Evolutionary conservation across 306 rosid species (phyloP).

Genomic region (Rosa persica): DNA sequence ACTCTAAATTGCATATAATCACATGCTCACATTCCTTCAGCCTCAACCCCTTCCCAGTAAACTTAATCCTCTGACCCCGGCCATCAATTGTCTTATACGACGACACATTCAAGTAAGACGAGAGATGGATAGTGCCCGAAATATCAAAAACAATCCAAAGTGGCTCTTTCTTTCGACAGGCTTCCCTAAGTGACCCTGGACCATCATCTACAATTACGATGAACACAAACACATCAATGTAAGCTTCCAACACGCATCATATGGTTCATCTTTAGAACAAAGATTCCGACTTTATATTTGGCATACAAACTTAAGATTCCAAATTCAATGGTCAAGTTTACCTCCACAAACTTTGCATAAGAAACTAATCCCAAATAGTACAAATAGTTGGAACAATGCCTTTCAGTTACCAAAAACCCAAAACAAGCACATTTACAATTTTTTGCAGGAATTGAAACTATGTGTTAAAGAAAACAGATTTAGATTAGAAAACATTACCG

Average conservation of each 20-base stretch:
- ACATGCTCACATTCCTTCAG: slow-evolving; percentile 93
- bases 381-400: too few relatives aligned
- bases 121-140: slow-evolving; percentile 70
- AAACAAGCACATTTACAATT: slow-evolving; percentile 1
- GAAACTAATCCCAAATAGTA: too few relatives aligned
- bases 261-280: neutral
- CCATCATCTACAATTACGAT: slow-evolving; percentile 70
- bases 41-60: slow-evolving; percentile 79
- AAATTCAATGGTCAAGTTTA: neutral
- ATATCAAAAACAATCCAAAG: slow-evolving; percentile 91
- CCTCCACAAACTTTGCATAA: neutral
- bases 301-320: neutral
- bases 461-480: neutral
- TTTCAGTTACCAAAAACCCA: neutral
- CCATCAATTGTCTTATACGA: slow-evolving; percentile 88
- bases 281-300: neutral
- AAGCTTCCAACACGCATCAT: neutral
- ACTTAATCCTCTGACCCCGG: slow-evolving; percentile 76
- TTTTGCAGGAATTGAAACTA: neutral
- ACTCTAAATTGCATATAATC: slow-evolving; percentile 86
- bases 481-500: slow-evolving; percentile 36
- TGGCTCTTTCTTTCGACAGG: slow-evolving; percentile 75
- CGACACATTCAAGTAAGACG: slow-evolving; percentile 68
- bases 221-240: neutral
- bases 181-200: slow-evolving; percentile 86